Percentiles rank a stretch among this genome's conserved stretches.
These are phyloP conservation scores for Ophiocordyceps sinensis DNA, from an alignment of 2,329 filamentous ascomycete species.

Conservation along the genomic window DNA sequence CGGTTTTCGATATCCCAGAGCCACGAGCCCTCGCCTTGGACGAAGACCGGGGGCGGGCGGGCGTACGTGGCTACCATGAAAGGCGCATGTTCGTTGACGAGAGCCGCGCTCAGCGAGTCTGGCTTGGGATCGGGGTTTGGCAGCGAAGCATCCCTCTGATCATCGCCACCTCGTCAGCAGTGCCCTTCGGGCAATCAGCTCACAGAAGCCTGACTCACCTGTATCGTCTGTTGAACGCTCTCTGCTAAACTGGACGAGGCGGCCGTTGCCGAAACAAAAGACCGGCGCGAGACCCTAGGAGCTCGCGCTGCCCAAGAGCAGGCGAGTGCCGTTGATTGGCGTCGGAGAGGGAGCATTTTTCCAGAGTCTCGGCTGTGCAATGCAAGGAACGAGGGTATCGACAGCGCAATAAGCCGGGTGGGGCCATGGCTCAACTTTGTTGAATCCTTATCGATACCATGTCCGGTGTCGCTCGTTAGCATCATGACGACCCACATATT, in stretches of 20 bases:
- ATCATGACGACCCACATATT: too few species aligned
- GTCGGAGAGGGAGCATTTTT: constrained; percentile 22
- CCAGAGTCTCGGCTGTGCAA: neutral
- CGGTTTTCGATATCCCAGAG: constrained; percentile 83
- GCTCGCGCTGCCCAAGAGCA: constrained; percentile 9
- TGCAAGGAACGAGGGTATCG: neutral
- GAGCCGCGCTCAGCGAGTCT: constrained; percentile 59
- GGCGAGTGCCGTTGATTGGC: constrained; percentile 19
- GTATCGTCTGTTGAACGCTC: constrained; percentile 17
- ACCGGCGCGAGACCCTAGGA: constrained; percentile 9
- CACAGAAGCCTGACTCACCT: constrained; percentile 10
- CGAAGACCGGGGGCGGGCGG: constrained; percentile 78
- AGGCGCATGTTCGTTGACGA: constrained; percentile 61
- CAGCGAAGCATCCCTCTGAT: constrained; percentile 18
- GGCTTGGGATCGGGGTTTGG: constrained; percentile 59
- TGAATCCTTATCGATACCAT: too few species aligned
- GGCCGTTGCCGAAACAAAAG: constrained; percentile 13
- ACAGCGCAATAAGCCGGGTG: too few species aligned
- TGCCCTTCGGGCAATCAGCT: neutral
- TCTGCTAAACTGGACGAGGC: constrained; percentile 15
- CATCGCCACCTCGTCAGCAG: neutral
- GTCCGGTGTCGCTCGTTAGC: too few species aligned
- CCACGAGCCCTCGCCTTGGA: constrained; percentile 74
- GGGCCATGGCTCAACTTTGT: too few species aligned
- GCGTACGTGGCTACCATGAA: constrained; percentile 96